Evolutionary conservation across 2,329 filamentous ascomycete genomes (phyloP).

Genomic region (Pseudogymnoascus sp.): DNA sequence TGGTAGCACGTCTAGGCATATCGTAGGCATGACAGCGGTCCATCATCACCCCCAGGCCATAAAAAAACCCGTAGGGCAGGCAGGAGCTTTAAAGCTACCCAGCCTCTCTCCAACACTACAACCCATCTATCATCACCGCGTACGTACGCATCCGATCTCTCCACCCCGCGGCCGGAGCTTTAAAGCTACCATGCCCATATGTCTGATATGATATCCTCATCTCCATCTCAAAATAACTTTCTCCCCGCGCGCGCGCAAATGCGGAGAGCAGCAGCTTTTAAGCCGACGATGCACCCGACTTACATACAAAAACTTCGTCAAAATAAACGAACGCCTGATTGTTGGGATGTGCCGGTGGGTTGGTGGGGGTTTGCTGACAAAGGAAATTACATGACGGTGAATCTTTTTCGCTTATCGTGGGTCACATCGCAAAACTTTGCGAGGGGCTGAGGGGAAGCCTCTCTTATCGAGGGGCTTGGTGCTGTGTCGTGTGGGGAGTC

Average conservation of each 20-base stretch:
- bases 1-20: not conserved
- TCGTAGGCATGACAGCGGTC: not conserved
- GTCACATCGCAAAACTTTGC: conserved; percentile 23
- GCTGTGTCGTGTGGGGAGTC: conserved; percentile 10
- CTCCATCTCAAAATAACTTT: not conserved
- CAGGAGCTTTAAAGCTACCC: conserved; percentile 31
- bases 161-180: conserved; percentile 10
- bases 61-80: conserved; percentile 4
- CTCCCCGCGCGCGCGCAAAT: not conserved
- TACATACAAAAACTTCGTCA: conserved; percentile 7
- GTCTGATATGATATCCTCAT: not conserved
- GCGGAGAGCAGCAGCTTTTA: conserved; percentile 10
- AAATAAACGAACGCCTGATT: conserved; percentile 21
- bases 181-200: conserved; percentile 12
- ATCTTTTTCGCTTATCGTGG: conserved; percentile 30
- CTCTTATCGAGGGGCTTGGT: conserved; percentile 14
- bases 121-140: not conserved
- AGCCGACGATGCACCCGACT: conserved; percentile 19
- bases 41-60: not conserved
- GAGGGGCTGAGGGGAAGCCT: conserved; percentile 13
- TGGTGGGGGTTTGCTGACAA: conserved; percentile 15
- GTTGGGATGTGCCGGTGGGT: conserved; percentile 22
- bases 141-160: not conserved
- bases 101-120: conserved; percentile 15
- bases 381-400: conserved; percentile 30